phyloP scores from a whole-genome alignment of 139 green algal genomes.

The Chlorella vulgaris region DNA sequence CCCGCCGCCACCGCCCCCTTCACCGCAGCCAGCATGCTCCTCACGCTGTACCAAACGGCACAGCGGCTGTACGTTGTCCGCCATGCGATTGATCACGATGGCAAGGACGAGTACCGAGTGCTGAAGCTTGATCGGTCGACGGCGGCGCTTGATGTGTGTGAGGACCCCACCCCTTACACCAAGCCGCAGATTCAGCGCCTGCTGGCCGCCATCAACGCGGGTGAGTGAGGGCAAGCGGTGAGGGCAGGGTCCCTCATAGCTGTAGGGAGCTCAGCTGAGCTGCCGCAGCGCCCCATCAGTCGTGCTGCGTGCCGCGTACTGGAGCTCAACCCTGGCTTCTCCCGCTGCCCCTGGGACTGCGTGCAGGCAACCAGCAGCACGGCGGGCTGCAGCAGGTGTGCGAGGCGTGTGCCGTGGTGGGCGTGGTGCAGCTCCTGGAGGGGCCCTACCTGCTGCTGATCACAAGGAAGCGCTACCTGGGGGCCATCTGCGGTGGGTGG shows the following conservation, averaged over 20 bases:
- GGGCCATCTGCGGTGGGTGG: conserved; percentile 70
- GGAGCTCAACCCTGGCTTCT: no score
- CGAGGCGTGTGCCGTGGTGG: conserved; percentile 75
- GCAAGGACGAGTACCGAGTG: conserved; percentile 37
- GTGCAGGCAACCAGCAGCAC: conserved; percentile 42
- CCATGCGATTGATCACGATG: not conserved
- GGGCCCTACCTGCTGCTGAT: conserved; percentile 92
- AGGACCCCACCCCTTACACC: conserved; percentile 65
- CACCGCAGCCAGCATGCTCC: conserved; percentile 11
- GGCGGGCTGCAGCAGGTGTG: conserved; percentile 64
- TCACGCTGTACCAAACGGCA: conserved; percentile 21
- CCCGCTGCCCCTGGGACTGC: not conserved
- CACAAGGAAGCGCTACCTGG: conserved; percentile 70
- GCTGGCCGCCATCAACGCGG: conserved; percentile 55
- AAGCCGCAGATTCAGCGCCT: conserved; percentile 54
- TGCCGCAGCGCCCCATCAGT: no score
- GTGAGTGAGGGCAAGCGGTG: not conserved
- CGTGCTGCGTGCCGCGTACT: no score
- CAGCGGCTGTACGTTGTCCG: conserved; percentile 14
- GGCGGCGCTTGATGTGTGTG: conserved; percentile 47
- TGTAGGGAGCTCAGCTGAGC: no score
- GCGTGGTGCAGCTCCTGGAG: conserved; percentile 64
- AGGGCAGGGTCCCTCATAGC: no score
- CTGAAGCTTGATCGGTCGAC: conserved; percentile 58
- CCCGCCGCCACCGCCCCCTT: not conserved